Conservation (phyloP, 768 basidiomycete genomes). For the Pleurotus platypus region DNA sequence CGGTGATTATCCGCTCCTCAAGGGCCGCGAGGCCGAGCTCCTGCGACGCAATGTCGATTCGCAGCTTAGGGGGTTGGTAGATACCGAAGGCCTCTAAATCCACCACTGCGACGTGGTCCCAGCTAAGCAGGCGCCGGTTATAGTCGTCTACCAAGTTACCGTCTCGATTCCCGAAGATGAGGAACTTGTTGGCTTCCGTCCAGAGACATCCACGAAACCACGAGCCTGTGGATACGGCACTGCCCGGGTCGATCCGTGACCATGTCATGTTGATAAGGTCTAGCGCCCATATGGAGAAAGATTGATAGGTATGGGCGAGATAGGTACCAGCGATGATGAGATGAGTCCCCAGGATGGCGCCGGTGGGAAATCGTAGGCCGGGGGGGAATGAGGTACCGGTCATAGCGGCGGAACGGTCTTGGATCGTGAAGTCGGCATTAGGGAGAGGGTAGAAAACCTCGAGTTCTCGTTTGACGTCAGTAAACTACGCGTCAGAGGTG, state of each 20-base stretch:
- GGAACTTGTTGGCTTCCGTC: constrained; percentile 78
- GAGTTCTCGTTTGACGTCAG: constrained; percentile 92
- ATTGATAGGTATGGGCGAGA: constrained; percentile 89
- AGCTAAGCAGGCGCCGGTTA: constrained; percentile 84
- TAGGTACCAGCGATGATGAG: constrained; percentile 96
- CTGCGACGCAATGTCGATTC: constrained; percentile 69
- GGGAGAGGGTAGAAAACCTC: constrained; percentile 86
- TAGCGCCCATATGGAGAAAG: constrained; percentile 95
- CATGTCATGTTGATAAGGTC: constrained; percentile 81
- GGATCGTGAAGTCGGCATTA: constrained; percentile 70
- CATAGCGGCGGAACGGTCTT: constrained; percentile 82
- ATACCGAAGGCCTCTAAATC: constrained; percentile 95
- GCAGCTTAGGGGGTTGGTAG: constrained; percentile 78
- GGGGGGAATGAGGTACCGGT: constrained; percentile 81
- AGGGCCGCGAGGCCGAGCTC: constrained; percentile 81
- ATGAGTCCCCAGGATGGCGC: constrained; percentile 85
- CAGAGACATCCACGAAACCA: constrained; percentile 94
- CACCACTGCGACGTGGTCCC: constrained; percentile 89
- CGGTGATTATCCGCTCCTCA: constrained; percentile 76
- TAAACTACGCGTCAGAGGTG: constrained; percentile 54
- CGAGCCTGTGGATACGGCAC: constrained; percentile 80
- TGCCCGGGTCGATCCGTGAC: constrained; percentile 87
- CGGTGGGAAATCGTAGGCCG: constrained; percentile 93
- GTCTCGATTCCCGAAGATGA: constrained; percentile 87
- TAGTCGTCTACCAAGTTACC: constrained; percentile 92